A percentile compares a stretch with the other conserved stretches of the same genome.
phyloP scores from a whole-genome alignment of 768 basidiomycete genomes.

The Termitomyces sp. region DNA sequence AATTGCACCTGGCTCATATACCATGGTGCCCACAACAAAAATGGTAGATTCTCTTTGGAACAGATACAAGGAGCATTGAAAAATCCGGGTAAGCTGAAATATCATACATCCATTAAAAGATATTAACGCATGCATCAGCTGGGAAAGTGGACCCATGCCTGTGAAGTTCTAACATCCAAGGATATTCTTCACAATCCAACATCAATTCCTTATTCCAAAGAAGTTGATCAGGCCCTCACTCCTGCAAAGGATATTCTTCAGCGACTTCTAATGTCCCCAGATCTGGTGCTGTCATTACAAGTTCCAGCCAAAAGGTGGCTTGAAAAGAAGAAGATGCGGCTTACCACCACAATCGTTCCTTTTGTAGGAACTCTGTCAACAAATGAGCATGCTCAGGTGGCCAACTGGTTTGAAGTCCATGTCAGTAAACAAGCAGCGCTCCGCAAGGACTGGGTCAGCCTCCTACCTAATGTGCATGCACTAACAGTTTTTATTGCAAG shows the following conservation, averaged over 20 bases:
- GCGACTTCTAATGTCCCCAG: neutral
- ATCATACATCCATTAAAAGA: neutral
- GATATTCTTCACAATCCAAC: slow-evolving; percentile 2
- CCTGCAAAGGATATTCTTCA: neutral
- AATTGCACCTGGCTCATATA: neutral
- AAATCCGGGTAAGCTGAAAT: neutral
- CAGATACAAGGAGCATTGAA: neutral
- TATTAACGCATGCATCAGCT: neutral
- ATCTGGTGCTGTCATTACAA: neutral
- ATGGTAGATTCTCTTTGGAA: slow-evolving; percentile 5
- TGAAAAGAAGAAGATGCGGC: neutral
- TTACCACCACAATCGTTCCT: neutral
- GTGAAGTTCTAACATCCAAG: neutral
- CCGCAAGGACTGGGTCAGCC: no score
- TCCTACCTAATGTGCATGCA: no score
- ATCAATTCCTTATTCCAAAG: slow-evolving; percentile 2
- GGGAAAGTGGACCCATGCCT: slow-evolving; percentile 6
- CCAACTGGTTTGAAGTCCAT: no score
- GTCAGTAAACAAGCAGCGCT: no score
- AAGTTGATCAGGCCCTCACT: neutral
- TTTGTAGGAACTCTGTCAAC: slow-evolving; percentile 1
- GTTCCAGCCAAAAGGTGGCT: slow-evolving; percentile 1
- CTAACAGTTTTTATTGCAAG: no score
- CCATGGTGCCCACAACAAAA: neutral
- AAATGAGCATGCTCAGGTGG: neutral